phyloP scores from a whole-genome alignment of 768 basidiomycete genomes.

The Sporobolomyces phaffii region DNA sequence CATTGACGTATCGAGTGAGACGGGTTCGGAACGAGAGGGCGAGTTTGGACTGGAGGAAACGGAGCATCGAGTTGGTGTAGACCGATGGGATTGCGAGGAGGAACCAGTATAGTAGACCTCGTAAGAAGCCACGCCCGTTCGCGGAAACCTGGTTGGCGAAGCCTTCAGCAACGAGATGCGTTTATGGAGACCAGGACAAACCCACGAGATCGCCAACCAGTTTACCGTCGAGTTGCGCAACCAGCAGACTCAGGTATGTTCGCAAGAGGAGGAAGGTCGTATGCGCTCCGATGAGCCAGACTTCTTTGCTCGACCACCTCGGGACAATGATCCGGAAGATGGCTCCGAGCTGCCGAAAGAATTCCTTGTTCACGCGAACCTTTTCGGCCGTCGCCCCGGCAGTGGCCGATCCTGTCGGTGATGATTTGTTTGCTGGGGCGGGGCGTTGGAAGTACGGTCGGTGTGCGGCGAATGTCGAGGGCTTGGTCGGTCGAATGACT shows the following conservation, averaged over 20 bases:
- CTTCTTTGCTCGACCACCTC: constrained; percentile 54
- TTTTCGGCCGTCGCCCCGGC: neutral
- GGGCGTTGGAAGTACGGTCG: constrained; percentile 33
- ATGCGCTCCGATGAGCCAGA: constrained; percentile 66
- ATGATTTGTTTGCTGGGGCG: neutral
- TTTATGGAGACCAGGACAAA: too few relatives aligned
- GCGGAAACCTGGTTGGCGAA: constrained; percentile 58
- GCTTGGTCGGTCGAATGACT: constrained; percentile 38
- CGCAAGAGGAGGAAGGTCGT: constrained; percentile 77
- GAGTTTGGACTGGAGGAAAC: constrained; percentile 78
- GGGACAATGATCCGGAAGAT: constrained; percentile 41
- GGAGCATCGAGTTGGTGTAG: constrained; percentile 90
- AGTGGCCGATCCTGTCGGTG: neutral
- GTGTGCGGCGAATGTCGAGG: constrained; percentile 36
- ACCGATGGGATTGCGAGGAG: constrained; percentile 83
- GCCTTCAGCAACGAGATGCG: too few relatives aligned
- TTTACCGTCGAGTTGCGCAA: constrained; percentile 79
- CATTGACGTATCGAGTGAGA: constrained; percentile 81
- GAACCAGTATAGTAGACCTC: constrained; percentile 81
- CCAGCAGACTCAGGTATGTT: constrained; percentile 78
- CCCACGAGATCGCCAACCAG: constrained; percentile 78
- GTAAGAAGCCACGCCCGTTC: constrained; percentile 72
- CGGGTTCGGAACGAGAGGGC: constrained; percentile 75
- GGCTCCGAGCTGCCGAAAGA: constrained; percentile 40
- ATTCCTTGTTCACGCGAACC: constrained; percentile 42